Conservation (phyloP, 2,329 filamentous ascomycete species). For the Phaeosphaeria sp. region DNA sequence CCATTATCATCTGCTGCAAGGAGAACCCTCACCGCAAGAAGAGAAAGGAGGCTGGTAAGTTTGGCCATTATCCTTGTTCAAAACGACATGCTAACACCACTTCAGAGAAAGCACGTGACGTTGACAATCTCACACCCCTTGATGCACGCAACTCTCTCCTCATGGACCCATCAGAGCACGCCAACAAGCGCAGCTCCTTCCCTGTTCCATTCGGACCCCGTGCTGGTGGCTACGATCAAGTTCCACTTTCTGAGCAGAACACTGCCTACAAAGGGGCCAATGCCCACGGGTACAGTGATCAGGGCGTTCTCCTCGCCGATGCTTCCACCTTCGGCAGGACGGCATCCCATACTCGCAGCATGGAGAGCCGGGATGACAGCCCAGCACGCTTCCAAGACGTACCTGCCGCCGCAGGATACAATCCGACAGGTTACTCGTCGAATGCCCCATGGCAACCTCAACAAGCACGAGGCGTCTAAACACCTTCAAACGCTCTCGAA, state of each 20-base stretch:
- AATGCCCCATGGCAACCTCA: slow-evolving; percentile 38
- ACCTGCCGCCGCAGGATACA: slow-evolving; percentile 30
- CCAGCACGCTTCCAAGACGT: slow-evolving; percentile 37
- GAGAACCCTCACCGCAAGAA: slow-evolving; percentile 90
- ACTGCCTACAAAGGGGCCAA: slow-evolving; percentile 33
- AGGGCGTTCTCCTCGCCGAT: slow-evolving; percentile 43
- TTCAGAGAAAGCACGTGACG: slow-evolving; percentile 77
- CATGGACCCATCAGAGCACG: slow-evolving; percentile 64
- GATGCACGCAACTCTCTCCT: slow-evolving; percentile 88
- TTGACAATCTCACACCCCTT: slow-evolving; percentile 84
- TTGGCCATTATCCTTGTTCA: neutral
- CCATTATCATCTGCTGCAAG: slow-evolving; percentile 80
- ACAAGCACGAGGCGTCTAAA: slow-evolving; percentile 22
- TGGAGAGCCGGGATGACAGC: slow-evolving; percentile 33
- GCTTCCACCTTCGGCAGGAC: slow-evolving; percentile 43
- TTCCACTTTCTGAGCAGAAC: slow-evolving; percentile 45
- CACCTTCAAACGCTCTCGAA: neutral
- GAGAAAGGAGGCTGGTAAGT: slow-evolving; percentile 87
- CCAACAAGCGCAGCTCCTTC: slow-evolving; percentile 44
- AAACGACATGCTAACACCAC: slow-evolving; percentile 34
- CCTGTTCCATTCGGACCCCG: slow-evolving; percentile 38
- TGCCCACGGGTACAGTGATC: slow-evolving; percentile 34
- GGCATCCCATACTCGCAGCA: slow-evolving; percentile 29
- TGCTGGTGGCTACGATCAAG: slow-evolving; percentile 44
- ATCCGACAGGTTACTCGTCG: slow-evolving; percentile 27